A percentile compares a stretch with the other conserved stretches of the same genome.
Evolutionary conservation across 2,329 filamentous ascomycete species (phyloP).

Genomic region (Trichoderma koningii): DNA sequence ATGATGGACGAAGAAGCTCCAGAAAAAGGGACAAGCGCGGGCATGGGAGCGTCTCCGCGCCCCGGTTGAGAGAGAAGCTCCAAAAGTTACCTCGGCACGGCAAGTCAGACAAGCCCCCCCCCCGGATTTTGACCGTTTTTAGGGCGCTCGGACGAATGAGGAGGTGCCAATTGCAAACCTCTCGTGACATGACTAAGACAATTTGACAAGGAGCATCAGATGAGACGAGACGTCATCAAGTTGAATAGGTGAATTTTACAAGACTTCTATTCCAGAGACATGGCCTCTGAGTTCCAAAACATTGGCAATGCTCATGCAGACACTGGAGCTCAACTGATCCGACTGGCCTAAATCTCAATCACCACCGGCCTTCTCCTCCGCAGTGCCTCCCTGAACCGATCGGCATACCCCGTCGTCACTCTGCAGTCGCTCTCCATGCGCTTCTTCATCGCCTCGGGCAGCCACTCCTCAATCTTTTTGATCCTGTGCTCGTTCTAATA

Average conservation of each 20-base stretch:
- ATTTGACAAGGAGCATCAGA: too few relatives aligned
- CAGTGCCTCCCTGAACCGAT: constrained; percentile 54
- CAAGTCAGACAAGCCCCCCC: not conserved
- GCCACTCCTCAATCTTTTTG: constrained; percentile 65
- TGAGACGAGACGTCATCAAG: too few relatives aligned
- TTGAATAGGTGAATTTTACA: too few relatives aligned
- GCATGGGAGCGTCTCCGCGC: not conserved
- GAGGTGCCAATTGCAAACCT: constrained; percentile 22
- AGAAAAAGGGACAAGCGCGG: constrained; percentile 8
- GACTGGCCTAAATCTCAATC: not conserved
- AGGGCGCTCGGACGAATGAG: constrained; percentile 7
- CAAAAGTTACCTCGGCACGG: constrained; percentile 32
- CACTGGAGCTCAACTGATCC: not conserved
- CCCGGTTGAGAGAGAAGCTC: too few relatives aligned
- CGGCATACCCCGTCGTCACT: constrained; percentile 55
- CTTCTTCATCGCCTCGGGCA: constrained; percentile 59
- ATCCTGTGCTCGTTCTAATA: constrained; percentile 61
- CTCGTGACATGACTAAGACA: not conserved
- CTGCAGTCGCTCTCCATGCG: constrained; percentile 56
- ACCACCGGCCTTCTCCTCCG: constrained; percentile 36
- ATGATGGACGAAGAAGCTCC: not conserved
- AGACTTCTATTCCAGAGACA: too few relatives aligned
- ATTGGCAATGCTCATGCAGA: not conserved
- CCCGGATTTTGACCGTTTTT: constrained; percentile 18
- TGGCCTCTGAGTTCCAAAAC: too few relatives aligned